phyloP scores from a whole-genome alignment of 2,329 filamentous ascomycete genomes.

The Colletotrichum endophyticum region DNA sequence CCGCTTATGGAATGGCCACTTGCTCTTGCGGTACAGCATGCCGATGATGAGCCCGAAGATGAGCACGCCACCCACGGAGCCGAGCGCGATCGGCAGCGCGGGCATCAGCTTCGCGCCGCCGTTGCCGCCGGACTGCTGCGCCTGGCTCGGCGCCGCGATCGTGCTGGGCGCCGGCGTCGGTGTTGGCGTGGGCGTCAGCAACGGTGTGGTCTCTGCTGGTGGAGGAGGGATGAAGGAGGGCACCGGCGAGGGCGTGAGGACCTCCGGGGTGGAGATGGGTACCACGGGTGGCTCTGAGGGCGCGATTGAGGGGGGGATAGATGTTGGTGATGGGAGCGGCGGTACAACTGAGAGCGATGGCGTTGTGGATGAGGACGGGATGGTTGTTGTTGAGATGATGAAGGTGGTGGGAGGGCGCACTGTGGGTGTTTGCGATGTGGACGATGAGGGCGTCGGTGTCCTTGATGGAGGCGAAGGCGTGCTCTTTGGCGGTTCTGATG shows the following conservation, averaged over 20 bases:
- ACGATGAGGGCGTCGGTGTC: background rate
- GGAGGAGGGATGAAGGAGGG: background rate
- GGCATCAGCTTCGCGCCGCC: constrained; percentile 17
- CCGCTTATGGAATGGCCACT: constrained; percentile 10
- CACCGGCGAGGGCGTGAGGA: background rate
- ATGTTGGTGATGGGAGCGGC: background rate
- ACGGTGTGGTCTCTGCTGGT: background rate
- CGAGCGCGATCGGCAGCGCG: constrained; percentile 21
- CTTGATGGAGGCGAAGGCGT: background rate
- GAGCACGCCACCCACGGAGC: constrained; percentile 18
- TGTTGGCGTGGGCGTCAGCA: background rate
- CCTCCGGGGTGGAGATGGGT: background rate
- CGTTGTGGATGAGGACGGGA: background rate
- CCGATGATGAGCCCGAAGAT: constrained; percentile 15
- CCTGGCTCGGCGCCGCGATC: constrained; percentile 9
- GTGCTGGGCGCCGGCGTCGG: background rate
- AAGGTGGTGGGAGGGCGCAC: constrained; percentile 2
- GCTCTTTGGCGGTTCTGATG: background rate
- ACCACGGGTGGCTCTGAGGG: background rate
- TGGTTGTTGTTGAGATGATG: constrained; percentile 5
- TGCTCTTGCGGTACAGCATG: constrained; percentile 14
- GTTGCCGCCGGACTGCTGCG: background rate
- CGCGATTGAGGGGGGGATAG: background rate
- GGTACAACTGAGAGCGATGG: constrained; percentile 1
- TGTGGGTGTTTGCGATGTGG: background rate